Conservation (phyloP, 2,329 filamentous ascomycete species). For the Penicillium sp. region DNA sequence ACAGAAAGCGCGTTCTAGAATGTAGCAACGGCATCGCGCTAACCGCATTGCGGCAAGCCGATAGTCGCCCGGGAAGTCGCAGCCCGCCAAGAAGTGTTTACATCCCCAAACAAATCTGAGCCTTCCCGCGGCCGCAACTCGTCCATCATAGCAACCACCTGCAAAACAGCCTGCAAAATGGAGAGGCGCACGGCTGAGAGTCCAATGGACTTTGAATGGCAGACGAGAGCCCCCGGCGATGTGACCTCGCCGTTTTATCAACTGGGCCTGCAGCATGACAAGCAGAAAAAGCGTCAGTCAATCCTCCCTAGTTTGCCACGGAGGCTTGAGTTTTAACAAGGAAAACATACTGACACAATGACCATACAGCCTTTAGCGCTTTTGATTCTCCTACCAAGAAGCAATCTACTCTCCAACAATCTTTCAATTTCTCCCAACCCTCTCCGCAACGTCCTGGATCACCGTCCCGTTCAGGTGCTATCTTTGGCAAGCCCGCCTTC, state of each 20-base stretch:
- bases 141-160: slow-evolving; percentile 12
- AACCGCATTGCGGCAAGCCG: background rate
- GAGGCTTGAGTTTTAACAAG: background rate
- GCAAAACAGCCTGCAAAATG: slow-evolving; percentile 25
- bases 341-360: slow-evolving; percentile 28
- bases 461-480: slow-evolving; percentile 24
- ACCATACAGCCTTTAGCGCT: slow-evolving; percentile 19
- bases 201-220: slow-evolving; percentile 52
- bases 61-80: slow-evolving; percentile 4
- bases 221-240: slow-evolving; percentile 42
- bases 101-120: slow-evolving; percentile 11
- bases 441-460: slow-evolving; percentile 26
- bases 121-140: slow-evolving; percentile 10
- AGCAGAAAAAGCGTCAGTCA: slow-evolving; percentile 42
- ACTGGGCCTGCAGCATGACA: slow-evolving; percentile 41
- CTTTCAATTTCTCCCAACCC: slow-evolving; percentile 46
- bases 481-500: slow-evolving; percentile 42
- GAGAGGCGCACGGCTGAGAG: slow-evolving; percentile 40
- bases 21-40: background rate
- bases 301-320: slow-evolving; percentile 8
- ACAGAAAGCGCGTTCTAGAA: background rate
- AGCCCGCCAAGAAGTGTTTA: slow-evolving; percentile 12
- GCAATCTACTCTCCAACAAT: slow-evolving; percentile 45
- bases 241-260: slow-evolving; percentile 45
- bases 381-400: slow-evolving; percentile 49